These are phyloP conservation scores for Magnolia kwangsiensis DNA, from an alignment of 164 flowering plant species.

Conservation along the genomic window DNA sequence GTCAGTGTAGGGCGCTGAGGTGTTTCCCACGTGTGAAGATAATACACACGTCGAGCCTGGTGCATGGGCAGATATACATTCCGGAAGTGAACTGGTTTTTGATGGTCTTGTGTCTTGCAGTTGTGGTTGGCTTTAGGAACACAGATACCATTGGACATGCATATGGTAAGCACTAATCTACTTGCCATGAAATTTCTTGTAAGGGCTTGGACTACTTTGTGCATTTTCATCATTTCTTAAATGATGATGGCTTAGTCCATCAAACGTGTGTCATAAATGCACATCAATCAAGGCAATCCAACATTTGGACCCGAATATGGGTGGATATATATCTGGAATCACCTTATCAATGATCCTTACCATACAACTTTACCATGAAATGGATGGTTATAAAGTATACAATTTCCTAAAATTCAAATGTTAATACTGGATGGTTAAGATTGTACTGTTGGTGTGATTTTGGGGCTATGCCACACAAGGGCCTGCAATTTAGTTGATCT, in stretches of 20 bases:
- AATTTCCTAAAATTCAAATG: background rate
- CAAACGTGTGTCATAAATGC: background rate
- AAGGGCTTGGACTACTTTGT: background rate
- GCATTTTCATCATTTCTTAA: background rate
- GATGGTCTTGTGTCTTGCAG: constrained; percentile 52
- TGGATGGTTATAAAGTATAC: background rate
- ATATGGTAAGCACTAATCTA: constrained; percentile 36
- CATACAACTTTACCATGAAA: background rate
- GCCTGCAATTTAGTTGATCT: background rate
- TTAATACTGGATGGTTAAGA: background rate
- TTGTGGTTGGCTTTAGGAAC: constrained; percentile 51
- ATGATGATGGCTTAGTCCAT: background rate
- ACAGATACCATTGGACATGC: constrained; percentile 57
- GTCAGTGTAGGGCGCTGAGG: constrained; percentile 58
- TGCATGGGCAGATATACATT: constrained; percentile 74
- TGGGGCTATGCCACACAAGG: background rate
- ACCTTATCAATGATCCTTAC: background rate
- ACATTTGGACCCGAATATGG: background rate
- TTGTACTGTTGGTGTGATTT: background rate
- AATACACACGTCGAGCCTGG: constrained; percentile 57
- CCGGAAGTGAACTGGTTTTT: constrained; percentile 73
- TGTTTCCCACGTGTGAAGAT: constrained; percentile 75
- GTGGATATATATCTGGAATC: background rate
- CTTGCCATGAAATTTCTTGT: background rate
- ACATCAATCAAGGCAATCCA: background rate